These are phyloP conservation scores for Mycosarcoma mackinlayi DNA, from an alignment of 1,284 basidiomycete genomes.

Conservation along the genomic window DNA sequence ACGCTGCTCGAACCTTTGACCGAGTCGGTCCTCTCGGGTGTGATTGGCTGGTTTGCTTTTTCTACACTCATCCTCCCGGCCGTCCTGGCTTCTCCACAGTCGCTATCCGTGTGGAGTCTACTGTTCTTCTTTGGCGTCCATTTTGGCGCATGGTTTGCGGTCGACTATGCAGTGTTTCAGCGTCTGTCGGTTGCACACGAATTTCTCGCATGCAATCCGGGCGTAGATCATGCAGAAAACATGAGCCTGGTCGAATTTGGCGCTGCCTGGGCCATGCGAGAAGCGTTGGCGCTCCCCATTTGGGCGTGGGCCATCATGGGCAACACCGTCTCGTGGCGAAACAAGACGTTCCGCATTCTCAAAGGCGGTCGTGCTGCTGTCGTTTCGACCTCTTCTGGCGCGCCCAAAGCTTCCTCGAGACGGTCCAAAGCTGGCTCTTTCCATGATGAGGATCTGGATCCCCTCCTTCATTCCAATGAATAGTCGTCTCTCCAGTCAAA, in stretches of 20 bases:
- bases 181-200: constrained; percentile 37
- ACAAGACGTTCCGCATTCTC: constrained; percentile 41
- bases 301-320: constrained; percentile 66
- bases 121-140: constrained; percentile 41
- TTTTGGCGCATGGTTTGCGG: constrained; percentile 35
- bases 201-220: constrained; percentile 33
- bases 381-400: constrained; percentile 11
- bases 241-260: constrained; percentile 33
- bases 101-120: constrained; percentile 2
- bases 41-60: constrained; percentile 55
- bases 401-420: constrained; percentile 5
- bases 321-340: constrained; percentile 49
- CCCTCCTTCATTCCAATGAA: constrained; percentile 18
- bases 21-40: constrained; percentile 61
- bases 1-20: constrained; percentile 65
- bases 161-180: constrained; percentile 38
- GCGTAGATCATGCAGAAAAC: constrained; percentile 18
- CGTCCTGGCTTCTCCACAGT: not conserved
- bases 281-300: constrained; percentile 64
- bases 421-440: constrained; percentile 3
- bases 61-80: constrained; percentile 25
- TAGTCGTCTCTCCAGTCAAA: not conserved
- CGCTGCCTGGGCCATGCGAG: constrained; percentile 59
- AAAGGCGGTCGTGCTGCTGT: constrained; percentile 40
- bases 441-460: constrained; percentile 18